phyloP scores from a whole-genome alignment of 1,284 basidiomycete genomes.

The Sphagnurus paluster region DNA sequence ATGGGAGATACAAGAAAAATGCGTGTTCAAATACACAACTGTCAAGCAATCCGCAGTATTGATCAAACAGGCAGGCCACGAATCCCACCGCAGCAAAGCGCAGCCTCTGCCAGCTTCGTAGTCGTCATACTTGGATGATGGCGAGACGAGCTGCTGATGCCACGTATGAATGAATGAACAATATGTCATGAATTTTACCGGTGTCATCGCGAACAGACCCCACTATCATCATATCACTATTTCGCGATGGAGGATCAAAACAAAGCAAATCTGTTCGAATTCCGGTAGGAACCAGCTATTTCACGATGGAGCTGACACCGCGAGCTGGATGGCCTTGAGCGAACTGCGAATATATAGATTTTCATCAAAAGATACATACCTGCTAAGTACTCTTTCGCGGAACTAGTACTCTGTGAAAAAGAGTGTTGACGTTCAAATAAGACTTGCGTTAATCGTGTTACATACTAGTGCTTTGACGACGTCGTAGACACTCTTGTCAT shows the following conservation, averaged over 20 bases:
- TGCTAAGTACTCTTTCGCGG: conserved; percentile 53
- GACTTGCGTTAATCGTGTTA: too few relatives aligned
- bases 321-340: conserved; percentile 31
- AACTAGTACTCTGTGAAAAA: conserved; percentile 40
- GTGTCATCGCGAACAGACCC: too few relatives aligned
- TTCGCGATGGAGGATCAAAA: too few relatives aligned
- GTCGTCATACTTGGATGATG: too few relatives aligned
- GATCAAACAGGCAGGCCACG: background rate
- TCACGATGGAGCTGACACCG: conserved; percentile 48
- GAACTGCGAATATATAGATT: background rate
- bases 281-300: conserved; percentile 7
- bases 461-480: conserved; percentile 77
- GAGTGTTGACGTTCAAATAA: conserved; percentile 1
- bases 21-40: background rate
- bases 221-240: too few relatives aligned
- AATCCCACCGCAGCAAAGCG: background rate
- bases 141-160: too few relatives aligned
- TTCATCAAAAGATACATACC: conserved; percentile 29
- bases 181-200: too few relatives aligned
- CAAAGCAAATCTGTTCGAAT: too few relatives aligned
- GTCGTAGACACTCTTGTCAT: conserved; percentile 86
- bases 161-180: too few relatives aligned
- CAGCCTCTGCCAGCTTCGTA: background rate
- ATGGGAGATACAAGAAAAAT: background rate
- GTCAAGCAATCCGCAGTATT: background rate